These are phyloP conservation scores for Fusarium floridanum DNA, from an alignment of 2,329 filamentous ascomycete genomes.

Conservation along the genomic window DNA sequence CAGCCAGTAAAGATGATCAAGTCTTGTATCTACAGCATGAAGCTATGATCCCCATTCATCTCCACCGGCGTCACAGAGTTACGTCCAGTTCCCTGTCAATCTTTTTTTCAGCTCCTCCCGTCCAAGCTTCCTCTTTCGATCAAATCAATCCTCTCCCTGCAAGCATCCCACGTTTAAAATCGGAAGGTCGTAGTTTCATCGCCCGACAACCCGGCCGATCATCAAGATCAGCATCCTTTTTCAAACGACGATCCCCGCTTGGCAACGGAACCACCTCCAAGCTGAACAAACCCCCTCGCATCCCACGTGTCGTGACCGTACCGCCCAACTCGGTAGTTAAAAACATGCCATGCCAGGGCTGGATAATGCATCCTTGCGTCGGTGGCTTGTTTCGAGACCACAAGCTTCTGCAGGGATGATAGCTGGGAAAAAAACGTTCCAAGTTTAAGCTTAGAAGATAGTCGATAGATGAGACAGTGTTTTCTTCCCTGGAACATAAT, in stretches of 20 bases:
- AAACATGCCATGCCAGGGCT: background rate
- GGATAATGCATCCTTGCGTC: conserved; percentile 5
- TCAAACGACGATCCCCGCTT: conserved; percentile 14
- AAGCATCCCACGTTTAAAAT: background rate
- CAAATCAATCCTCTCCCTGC: background rate
- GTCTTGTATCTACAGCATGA: conserved; percentile 31
- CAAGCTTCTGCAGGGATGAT: background rate
- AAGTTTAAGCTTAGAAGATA: conserved; percentile 35
- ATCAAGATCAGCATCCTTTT: conserved; percentile 2
- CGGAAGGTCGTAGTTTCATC: conserved; percentile 3
- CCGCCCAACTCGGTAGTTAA: conserved; percentile 6
- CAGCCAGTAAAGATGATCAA: background rate
- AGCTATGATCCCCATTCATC: background rate
- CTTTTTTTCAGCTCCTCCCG: conserved; percentile 30
- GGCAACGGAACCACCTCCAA: background rate
- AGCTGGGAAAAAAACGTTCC: conserved; percentile 13
- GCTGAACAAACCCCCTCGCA: background rate
- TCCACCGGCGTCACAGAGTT: conserved; percentile 8
- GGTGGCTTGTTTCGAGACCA: conserved; percentile 21
- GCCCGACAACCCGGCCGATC: conserved; percentile 18
- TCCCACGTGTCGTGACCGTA: background rate
- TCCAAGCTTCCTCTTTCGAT: background rate
- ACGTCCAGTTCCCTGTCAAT: conserved; percentile 11
- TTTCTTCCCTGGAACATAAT: conserved; percentile 13
- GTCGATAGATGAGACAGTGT: background rate